These are phyloP conservation scores for Cytospora paraplurivora DNA, from an alignment of 2,329 filamentous ascomycete genomes.

Conservation along the genomic window DNA sequence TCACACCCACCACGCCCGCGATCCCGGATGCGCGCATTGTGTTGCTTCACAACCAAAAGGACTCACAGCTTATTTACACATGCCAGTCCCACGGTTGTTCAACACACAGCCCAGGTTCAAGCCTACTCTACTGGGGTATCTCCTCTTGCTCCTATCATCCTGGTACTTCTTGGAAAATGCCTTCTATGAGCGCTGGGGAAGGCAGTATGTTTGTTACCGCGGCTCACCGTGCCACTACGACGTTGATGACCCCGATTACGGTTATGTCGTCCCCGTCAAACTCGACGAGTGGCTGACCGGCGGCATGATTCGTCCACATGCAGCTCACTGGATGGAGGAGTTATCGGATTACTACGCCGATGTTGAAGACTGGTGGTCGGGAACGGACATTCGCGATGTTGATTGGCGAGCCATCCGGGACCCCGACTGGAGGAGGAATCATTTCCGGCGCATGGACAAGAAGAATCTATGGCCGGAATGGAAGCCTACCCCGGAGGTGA, in stretches of 20 bases:
- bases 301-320: slow-evolving; percentile 48
- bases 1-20: slow-evolving; percentile 11
- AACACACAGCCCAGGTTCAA: slow-evolving; percentile 46
- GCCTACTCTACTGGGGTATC: slow-evolving; percentile 51
- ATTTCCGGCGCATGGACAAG: slow-evolving; percentile 52
- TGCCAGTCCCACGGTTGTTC: slow-evolving; percentile 53
- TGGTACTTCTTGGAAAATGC: slow-evolving; percentile 59
- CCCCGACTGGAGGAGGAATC: slow-evolving; percentile 46
- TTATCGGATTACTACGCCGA: slow-evolving; percentile 52
- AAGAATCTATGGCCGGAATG: slow-evolving; percentile 43
- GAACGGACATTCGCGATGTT: slow-evolving; percentile 44
- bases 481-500: slow-evolving; percentile 44
- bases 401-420: slow-evolving; percentile 44
- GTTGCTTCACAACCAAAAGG: slow-evolving; percentile 6
- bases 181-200: slow-evolving; percentile 54
- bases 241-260: slow-evolving; percentile 59
- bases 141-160: slow-evolving; percentile 46
- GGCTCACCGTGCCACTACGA: slow-evolving; percentile 44
- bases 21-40: slow-evolving; percentile 15
- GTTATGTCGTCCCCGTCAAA: slow-evolving; percentile 62
- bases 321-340: slow-evolving; percentile 45
- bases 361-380: slow-evolving; percentile 46
- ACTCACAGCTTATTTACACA: slow-evolving; percentile 41
- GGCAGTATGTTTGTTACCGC: slow-evolving; percentile 52
- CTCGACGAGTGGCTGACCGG: slow-evolving; percentile 62